Conservation (phyloP, 2,329 filamentous ascomycete genomes). For the Thermomyces lanuginosus region DNA sequence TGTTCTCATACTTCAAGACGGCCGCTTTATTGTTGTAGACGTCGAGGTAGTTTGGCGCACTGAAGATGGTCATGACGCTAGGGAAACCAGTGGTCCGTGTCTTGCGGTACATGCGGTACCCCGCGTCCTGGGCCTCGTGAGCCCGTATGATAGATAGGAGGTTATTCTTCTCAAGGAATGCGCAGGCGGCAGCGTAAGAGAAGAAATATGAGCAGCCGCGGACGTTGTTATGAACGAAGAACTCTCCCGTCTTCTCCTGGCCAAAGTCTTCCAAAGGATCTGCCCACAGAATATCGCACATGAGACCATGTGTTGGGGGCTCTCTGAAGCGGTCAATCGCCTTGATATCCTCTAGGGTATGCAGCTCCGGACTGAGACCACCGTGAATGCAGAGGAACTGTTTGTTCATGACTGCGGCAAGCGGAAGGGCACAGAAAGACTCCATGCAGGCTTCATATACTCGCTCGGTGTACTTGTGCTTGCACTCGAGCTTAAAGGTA, state of each 20-base stretch:
- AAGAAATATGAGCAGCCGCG: conserved; percentile 99
- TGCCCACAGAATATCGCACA: conserved; percentile 99
- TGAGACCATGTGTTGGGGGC: conserved; percentile 88
- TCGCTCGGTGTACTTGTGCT: conserved; percentile 95
- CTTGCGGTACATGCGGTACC: conserved; percentile 98
- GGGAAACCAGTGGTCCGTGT: conserved; percentile 95
- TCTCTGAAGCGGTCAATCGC: conserved; percentile 94
- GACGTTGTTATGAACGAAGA: conserved; percentile 95
- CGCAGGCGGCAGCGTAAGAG: conserved; percentile 90
- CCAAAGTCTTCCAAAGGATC: conserved; percentile 97
- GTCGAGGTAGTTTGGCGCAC: conserved; percentile 93
- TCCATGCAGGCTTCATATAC: conserved; percentile 98
- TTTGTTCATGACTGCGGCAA: conserved; percentile 99
- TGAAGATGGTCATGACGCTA: conserved; percentile 99
- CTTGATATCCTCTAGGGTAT: conserved; percentile 88
- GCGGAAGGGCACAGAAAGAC: conserved; percentile 82
- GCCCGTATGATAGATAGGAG: conserved; percentile 91
- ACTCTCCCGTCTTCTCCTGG: conserved; percentile 95
- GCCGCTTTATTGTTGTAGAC: conserved; percentile 99
- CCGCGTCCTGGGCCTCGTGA: conserved; percentile 95
- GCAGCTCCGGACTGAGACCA: conserved; percentile 84
- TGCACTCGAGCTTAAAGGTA: conserved; percentile 98
- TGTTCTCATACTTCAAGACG: conserved; percentile 98
- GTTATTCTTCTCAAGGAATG: conserved; percentile 98
- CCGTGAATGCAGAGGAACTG: conserved; percentile 98